These are phyloP conservation scores for Pseudopyrenochaeta lycopersici DNA, from an alignment of 2,329 filamentous ascomycete species.

Conservation along the genomic window DNA sequence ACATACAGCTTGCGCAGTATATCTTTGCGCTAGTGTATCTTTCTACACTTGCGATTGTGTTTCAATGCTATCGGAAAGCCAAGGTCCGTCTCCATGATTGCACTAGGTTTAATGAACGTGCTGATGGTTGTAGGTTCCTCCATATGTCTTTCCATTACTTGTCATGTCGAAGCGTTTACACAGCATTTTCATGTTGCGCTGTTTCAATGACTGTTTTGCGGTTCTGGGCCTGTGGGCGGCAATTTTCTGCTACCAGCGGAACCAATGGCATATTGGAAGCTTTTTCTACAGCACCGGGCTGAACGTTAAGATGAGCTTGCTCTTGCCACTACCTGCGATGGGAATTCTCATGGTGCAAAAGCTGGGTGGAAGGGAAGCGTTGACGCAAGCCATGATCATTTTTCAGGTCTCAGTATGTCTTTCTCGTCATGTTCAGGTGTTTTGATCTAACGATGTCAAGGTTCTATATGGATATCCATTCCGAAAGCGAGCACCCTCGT, in stretches of 20 bases:
- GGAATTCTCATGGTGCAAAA: slow-evolving; percentile 79
- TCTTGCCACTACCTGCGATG: slow-evolving; percentile 84
- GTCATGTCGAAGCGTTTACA: slow-evolving; percentile 91
- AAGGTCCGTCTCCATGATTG: slow-evolving; percentile 59
- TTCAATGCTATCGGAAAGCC: slow-evolving; percentile 81
- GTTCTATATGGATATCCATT: slow-evolving; percentile 72
- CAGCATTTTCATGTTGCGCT: slow-evolving; percentile 88
- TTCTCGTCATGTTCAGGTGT: not conserved
- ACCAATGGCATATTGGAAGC: slow-evolving; percentile 76
- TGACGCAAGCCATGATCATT: slow-evolving; percentile 77
- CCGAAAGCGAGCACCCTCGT: slow-evolving; percentile 70
- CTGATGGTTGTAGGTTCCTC: slow-evolving; percentile 69
- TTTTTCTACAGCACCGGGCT: slow-evolving; percentile 80
- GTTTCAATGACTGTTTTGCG: slow-evolving; percentile 96
- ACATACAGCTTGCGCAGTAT: slow-evolving; percentile 83
- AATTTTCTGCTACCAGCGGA: slow-evolving; percentile 79
- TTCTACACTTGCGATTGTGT: slow-evolving; percentile 75
- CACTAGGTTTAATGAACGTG: not conserved
- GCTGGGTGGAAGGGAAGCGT: slow-evolving; percentile 69
- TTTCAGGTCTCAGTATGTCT: slow-evolving; percentile 75
- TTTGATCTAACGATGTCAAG: slow-evolving; percentile 46
- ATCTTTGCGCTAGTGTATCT: slow-evolving; percentile 86
- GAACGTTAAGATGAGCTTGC: slow-evolving; percentile 93
- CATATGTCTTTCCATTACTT: slow-evolving; percentile 86
- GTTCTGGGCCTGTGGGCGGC: slow-evolving; percentile 82